These are phyloP conservation scores for Lecanicillium sp. DNA, from an alignment of 2,329 filamentous ascomycete genomes.

Conservation along the genomic window DNA sequence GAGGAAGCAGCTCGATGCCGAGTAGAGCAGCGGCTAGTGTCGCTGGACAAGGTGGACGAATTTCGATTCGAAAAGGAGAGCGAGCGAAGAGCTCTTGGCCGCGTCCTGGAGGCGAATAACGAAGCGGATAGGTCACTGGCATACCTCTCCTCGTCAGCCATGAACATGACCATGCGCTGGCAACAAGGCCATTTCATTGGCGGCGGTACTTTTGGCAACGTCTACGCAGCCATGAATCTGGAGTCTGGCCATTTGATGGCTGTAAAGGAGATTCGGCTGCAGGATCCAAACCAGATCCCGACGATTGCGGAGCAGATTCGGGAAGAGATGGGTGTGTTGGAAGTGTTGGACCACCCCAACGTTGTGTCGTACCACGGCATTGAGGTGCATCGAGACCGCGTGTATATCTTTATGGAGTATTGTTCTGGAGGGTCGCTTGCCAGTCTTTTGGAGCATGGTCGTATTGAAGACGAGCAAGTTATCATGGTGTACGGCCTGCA, in stretches of 20 bases:
- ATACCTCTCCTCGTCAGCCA: conserved; percentile 86
- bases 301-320: conserved; percentile 89
- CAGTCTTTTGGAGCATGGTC: conserved; percentile 82
- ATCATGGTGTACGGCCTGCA: conserved; percentile 95
- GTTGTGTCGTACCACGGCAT: conserved; percentile 97
- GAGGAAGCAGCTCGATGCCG: conserved; percentile 74
- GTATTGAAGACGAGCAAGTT: conserved; percentile 95
- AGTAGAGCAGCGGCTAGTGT: conserved; percentile 64
- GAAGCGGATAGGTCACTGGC: conserved; percentile 93
- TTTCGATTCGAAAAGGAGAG: conserved; percentile 69
- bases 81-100: conserved; percentile 78
- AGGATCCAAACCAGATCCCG: conserved; percentile 93
- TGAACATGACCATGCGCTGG: conserved; percentile 93
- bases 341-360: conserved; percentile 93
- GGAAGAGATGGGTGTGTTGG: conserved; percentile 94
- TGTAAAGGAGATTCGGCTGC: conserved; percentile 94
- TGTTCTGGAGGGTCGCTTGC: conserved; percentile 92
- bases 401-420: conserved; percentile 99
- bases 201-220: conserved; percentile 92
- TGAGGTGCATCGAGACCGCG: conserved; percentile 94
- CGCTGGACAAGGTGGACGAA: conserved; percentile 70
- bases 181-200: conserved; percentile 98
- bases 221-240: conserved; percentile 94
- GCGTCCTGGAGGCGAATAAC: conserved; percentile 88
- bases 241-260: conserved; percentile 96